Conservation (phyloP, 257 asterid species). For the Plantago elongata region DNA sequence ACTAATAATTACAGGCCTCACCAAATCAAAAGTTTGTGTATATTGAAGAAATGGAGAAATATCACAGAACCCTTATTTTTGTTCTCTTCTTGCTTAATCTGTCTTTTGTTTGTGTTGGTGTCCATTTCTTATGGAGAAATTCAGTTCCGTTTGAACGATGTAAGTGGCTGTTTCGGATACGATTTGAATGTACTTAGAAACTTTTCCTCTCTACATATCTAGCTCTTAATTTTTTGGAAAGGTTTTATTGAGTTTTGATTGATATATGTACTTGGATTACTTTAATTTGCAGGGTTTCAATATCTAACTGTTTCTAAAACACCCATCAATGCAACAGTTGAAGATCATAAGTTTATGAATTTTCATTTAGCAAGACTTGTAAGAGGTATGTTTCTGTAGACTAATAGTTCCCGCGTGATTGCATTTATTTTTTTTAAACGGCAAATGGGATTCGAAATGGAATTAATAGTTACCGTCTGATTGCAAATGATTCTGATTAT, state of each 20-base stretch:
- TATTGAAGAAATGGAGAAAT: constrained; percentile 19
- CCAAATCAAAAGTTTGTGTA: too few species aligned
- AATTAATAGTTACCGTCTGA: too few species aligned
- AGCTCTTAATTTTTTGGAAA: too few species aligned
- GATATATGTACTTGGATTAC: background rate
- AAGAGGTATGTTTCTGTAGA: constrained; percentile 10
- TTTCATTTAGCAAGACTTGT: constrained; percentile 17
- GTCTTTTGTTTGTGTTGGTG: constrained; percentile 17
- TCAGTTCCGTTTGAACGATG: constrained; percentile 14
- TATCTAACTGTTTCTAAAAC: constrained; percentile 5
- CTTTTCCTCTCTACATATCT: too few species aligned
- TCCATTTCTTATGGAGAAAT: constrained; percentile 16
- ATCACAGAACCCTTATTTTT: constrained; percentile 15
- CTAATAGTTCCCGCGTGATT: too few species aligned
- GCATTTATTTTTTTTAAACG: too few species aligned
- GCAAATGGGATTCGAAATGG: too few species aligned
- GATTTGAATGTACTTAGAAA: too few species aligned
- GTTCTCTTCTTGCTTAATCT: constrained; percentile 15
- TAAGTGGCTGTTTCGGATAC: too few species aligned
- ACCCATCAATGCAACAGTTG: background rate
- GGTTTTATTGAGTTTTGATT: background rate
- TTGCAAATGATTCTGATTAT: too few species aligned
- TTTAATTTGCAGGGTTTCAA: constrained; percentile 12
- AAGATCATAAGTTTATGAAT: constrained; percentile 1
- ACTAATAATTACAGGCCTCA: too few species aligned